Percentiles rank a stretch among this genome's conserved stretches.
Evolutionary conservation across 495 filamentous ascomycete genomes (phyloP).

Genomic region (Xylaria flabelliformis): DNA sequence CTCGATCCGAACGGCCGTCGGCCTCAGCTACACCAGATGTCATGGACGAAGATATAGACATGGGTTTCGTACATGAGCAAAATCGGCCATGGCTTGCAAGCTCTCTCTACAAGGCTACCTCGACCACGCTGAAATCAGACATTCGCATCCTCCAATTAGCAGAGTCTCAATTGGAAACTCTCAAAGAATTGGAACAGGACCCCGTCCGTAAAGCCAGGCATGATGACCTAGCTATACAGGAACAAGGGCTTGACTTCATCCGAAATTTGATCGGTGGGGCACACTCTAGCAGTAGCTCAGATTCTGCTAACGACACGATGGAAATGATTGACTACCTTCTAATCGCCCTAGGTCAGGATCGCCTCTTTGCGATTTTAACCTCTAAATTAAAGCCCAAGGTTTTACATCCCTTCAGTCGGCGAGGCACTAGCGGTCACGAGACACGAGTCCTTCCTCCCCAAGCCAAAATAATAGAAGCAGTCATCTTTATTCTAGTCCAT

Average conservation of each 20-base stretch:
- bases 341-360: constrained; percentile 71
- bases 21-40: constrained; percentile 52
- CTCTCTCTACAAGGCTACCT: constrained; percentile 35
- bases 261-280: constrained; percentile 83
- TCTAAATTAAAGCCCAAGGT: constrained; percentile 70
- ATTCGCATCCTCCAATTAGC: constrained; percentile 51
- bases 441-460: constrained; percentile 61
- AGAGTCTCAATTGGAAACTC: constrained; percentile 53
- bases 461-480: constrained; percentile 73
- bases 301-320: constrained; percentile 57
- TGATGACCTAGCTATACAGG: constrained; percentile 85
- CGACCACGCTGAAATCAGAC: constrained; percentile 24
- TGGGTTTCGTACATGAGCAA: constrained; percentile 45
- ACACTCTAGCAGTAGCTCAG: constrained; percentile 68
- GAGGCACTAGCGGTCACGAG: constrained; percentile 38
- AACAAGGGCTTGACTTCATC: constrained; percentile 86
- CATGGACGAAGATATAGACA: constrained; percentile 70
- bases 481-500: constrained; percentile 80
- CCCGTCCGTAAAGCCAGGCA: constrained; percentile 65
- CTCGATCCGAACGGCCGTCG: constrained; percentile 39
- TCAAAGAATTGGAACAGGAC: constrained; percentile 63
- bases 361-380: constrained; percentile 76
- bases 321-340: constrained; percentile 91
- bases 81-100: constrained; percentile 38
- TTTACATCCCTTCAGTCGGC: constrained; percentile 51